Percentiles rank a stretch among this genome's conserved stretches.
Evolutionary conservation across 148 eudicot species (phyloP).

Genomic region (Vaccinium myrtillus): DNA sequence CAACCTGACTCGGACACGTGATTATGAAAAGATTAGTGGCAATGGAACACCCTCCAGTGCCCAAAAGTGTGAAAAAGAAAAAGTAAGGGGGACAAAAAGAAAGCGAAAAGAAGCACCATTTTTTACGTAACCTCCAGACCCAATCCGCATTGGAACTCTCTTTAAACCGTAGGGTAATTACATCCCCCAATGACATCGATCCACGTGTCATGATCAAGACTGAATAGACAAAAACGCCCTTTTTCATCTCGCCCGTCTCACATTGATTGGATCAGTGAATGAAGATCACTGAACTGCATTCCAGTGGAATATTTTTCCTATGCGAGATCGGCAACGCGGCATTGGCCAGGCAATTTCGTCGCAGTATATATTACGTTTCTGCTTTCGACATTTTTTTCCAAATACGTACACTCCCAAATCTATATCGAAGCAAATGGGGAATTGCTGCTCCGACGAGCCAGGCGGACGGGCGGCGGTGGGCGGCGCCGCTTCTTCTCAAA

Average conservation of each 20-base stretch:
- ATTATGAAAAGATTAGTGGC: not conserved
- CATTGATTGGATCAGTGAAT: not conserved
- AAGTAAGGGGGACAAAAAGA: not conserved
- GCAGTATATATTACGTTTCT: not conserved
- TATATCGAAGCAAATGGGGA: conserved; percentile 52
- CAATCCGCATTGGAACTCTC: not conserved
- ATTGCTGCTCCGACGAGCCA: conserved; percentile 81
- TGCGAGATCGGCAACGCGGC: not conserved
- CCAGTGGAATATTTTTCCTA: not conserved
- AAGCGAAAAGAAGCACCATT: not conserved
- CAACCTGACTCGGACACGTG: too few species aligned
- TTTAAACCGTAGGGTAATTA: not conserved
- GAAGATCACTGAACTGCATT: not conserved
- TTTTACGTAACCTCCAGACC: not conserved
- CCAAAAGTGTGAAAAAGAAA: not conserved
- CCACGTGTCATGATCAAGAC: not conserved
- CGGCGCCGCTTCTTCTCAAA: conserved; percentile 22
- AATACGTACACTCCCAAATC: not conserved
- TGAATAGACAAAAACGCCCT: not conserved
- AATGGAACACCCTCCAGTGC: not conserved
- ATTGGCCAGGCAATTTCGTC: not conserved
- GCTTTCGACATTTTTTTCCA: too few species aligned
- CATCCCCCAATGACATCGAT: not conserved
- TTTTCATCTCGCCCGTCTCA: too few species aligned
- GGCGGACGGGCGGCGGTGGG: conserved; percentile 75